These are phyloP conservation scores for Ceratocystis destructans DNA, from an alignment of 2,329 filamentous ascomycete genomes.

Conservation along the genomic window DNA sequence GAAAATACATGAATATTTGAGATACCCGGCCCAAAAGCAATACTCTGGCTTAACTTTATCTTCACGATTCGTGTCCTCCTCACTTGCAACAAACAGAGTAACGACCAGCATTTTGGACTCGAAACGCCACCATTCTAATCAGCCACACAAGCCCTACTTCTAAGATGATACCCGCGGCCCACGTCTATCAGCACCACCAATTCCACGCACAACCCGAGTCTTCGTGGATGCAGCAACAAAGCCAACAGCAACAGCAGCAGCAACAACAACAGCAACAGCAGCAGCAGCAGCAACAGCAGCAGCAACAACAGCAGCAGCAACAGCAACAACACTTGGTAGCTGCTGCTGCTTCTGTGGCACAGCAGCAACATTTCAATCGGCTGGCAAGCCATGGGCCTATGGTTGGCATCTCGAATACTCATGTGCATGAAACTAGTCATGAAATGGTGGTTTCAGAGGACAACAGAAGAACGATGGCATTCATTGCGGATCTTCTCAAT, in stretches of 20 bases:
- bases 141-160: background rate
- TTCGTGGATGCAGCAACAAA: slow-evolving; percentile 50
- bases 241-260: slow-evolving; percentile 49
- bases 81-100: background rate
- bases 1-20: background rate
- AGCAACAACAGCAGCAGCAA: slow-evolving; percentile 52
- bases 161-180: slow-evolving; percentile 49
- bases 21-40: background rate
- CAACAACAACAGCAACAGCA: slow-evolving; percentile 48
- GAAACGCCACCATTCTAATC: background rate
- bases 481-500: slow-evolving; percentile 83
- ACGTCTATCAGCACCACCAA: slow-evolving; percentile 55
- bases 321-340: slow-evolving; percentile 40
- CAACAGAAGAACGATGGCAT: slow-evolving; percentile 81
- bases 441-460: slow-evolving; percentile 66
- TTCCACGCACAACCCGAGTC: slow-evolving; percentile 47
- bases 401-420: slow-evolving; percentile 29
- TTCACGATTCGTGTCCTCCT: background rate
- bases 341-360: slow-evolving; percentile 38
- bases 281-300: slow-evolving; percentile 52
- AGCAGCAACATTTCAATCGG: slow-evolving; percentile 57
- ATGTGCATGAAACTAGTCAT: slow-evolving; percentile 42
- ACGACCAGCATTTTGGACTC: background rate
- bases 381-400: slow-evolving; percentile 45
- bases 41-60: background rate